phyloP scores from a whole-genome alignment of 371 early-diverging fungal genomes.

The Mortierella sp. region DNA sequence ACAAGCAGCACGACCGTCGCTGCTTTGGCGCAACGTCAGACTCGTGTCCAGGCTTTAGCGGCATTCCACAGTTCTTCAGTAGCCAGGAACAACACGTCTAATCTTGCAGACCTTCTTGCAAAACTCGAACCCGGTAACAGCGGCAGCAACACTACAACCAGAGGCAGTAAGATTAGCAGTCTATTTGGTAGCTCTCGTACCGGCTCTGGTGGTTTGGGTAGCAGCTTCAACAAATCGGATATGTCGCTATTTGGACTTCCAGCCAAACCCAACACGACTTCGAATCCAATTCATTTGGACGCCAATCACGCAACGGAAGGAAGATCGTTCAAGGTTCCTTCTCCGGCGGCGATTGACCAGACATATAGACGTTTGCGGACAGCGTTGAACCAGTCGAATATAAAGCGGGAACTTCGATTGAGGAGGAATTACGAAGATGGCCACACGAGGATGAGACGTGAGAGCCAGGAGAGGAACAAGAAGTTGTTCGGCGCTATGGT shows the following conservation, averaged over 20 bases:
- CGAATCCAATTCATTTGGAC: conserved; percentile 54
- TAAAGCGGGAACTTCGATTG: conserved; percentile 49
- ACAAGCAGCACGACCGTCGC: conserved; percentile 18
- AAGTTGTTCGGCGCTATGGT: conserved; percentile 56
- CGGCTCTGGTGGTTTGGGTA: not conserved
- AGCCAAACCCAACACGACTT: conserved; percentile 42
- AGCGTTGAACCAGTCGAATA: conserved; percentile 48
- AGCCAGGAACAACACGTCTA: conserved; percentile 1
- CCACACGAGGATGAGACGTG: conserved; percentile 46
- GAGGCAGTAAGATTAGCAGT: conserved; percentile 1
- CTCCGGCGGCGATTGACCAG: conserved; percentile 25
- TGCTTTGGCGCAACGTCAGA: conserved; percentile 26
- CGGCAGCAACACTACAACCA: conserved; percentile 1
- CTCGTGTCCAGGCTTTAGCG: conserved; percentile 16
- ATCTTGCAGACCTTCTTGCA: conserved; percentile 19
- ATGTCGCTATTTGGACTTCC: conserved; percentile 28
- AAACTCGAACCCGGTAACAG: conserved; percentile 9
- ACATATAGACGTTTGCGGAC: conserved; percentile 41
- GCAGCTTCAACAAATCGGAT: not conserved
- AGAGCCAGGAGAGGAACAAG: conserved; percentile 52
- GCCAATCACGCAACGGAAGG: conserved; percentile 40
- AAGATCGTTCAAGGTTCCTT: conserved; percentile 39
- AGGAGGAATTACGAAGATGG: conserved; percentile 45
- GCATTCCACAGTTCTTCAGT: conserved; percentile 35
- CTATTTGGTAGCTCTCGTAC: conserved; percentile 10